These are phyloP conservation scores for Pseudopithomyces maydicus DNA, from an alignment of 2,329 filamentous ascomycete genomes.

Conservation along the genomic window DNA sequence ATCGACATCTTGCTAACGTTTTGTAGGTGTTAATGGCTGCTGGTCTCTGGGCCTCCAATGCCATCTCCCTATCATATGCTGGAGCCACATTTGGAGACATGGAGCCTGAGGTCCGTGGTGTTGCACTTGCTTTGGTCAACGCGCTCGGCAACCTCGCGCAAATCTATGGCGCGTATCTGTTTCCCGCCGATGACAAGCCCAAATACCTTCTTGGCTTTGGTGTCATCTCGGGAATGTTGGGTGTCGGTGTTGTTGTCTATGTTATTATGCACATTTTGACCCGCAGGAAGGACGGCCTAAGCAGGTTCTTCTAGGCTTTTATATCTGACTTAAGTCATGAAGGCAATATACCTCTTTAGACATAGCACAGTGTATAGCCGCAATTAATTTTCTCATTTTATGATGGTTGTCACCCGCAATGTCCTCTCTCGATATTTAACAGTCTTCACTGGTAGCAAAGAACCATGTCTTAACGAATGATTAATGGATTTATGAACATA, in stretches of 20 bases:
- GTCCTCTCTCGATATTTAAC: no score
- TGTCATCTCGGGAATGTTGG: slow-evolving; percentile 39
- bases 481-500: no score
- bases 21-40: slow-evolving; percentile 57
- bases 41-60: slow-evolving; percentile 61
- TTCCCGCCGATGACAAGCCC: slow-evolving; percentile 55
- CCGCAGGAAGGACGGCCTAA: slow-evolving; percentile 29
- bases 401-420: no score
- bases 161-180: slow-evolving; percentile 61
- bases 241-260: slow-evolving; percentile 35
- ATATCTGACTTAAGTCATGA: no score
- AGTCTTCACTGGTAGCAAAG: no score
- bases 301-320: slow-evolving; percentile 3
- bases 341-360: no score
- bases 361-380: no score
- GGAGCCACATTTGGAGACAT: slow-evolving; percentile 58
- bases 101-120: slow-evolving; percentile 56
- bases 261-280: slow-evolving; percentile 34
- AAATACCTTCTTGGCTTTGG: slow-evolving; percentile 48
- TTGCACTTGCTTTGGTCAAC: slow-evolving; percentile 60
- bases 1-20: no score
- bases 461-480: no score
- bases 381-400: no score
- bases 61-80: slow-evolving; percentile 57
- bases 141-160: slow-evolving; percentile 60